Base-by-base conservation (phyloP, 345 rosid species). In the Erysimum cheiranthoides region DNA sequence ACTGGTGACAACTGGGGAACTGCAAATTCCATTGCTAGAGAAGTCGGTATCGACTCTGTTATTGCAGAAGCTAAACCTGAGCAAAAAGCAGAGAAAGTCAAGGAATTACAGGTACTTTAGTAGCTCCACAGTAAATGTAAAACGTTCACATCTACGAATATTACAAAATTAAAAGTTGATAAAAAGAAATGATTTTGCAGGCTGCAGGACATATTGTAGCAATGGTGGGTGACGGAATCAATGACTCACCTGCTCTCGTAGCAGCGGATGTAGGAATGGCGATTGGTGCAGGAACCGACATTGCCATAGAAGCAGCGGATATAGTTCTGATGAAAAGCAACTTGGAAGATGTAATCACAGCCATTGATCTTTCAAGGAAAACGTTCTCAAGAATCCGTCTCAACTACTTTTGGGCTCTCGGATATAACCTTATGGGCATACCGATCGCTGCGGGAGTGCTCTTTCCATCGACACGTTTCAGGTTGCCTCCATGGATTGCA, bases 1-100 rank as follows among this genome's bases (percentile, higher is more conserved):
- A 95, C 99, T 0, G 99, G 99, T 79, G 99, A 95, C 61, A 95
- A 92, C 64, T 86, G 92, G 99, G 99, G 97, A 62, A 95, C 97
- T 38, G 99, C 99, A 8, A 86, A 83, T 62, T 89, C 97, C 52
- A 87, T 95, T 68, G 93, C 97, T 40, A 58, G 74, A 69, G 89
- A 92, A 78, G 96, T 92, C 0, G 96, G 99, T 57, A 91, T 95
- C 2, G 91, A 87, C 52, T 80, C 85, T 28, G 89, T 90, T 9
- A 73, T 90, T 1, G 97, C 99, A 12, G 97, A 92, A 84, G 93
- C 97, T 73, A 90, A 81, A 72, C 99, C 99, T 0, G 97, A 89
- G 56, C 88, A 92, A 58, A 95, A 95, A 79, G 97, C 93, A 14
- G 93, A 94, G 83, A 90, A 87, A 79, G 87, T 94, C 65, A 88